A percentile compares a stretch with the other conserved stretches of the same genome.
These are phyloP conservation scores for Phytophthora foliorum DNA, from an alignment of 352 stramenopile genomes.

Conservation along the genomic window DNA sequence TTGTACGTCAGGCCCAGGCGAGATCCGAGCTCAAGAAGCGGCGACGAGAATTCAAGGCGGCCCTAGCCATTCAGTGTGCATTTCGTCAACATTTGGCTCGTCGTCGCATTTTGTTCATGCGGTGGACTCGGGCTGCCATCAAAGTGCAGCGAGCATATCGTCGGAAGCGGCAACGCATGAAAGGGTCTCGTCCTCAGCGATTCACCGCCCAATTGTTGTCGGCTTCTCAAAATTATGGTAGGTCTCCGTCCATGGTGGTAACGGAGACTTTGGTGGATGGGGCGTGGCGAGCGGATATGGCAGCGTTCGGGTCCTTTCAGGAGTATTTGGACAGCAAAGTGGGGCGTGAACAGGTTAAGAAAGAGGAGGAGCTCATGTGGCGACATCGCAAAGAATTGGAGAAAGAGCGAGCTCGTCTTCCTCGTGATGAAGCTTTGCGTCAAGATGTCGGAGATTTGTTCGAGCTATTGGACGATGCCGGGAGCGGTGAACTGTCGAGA, in stretches of 20 bases:
- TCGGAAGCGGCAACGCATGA: conserved; percentile 46
- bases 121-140: conserved; percentile 57
- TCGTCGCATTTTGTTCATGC: conserved; percentile 53
- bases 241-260: conserved; percentile 2
- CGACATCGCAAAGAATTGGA: conserved; percentile 40
- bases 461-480: conserved; percentile 69
- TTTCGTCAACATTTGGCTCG: conserved; percentile 76
- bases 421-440: conserved; percentile 51
- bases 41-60: conserved; percentile 41
- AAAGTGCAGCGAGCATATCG: conserved; percentile 74
- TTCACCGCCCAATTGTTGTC: conserved; percentile 61
- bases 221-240: conserved; percentile 53
- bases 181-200: conserved; percentile 46
- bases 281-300: conserved; percentile 61
- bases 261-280: conserved; percentile 5
- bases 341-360: conserved; percentile 61
- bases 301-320: conserved; percentile 66
- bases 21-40: conserved; percentile 37
- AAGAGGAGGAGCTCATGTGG: conserved; percentile 58
- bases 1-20: conserved; percentile 43
- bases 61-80: conserved; percentile 69
- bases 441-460: conserved; percentile 77
- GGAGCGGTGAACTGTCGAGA: conserved; percentile 57
- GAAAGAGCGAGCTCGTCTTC: conserved; percentile 48
- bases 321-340: conserved; percentile 56